Evolutionary conservation across 2,329 filamentous ascomycete species (phyloP).

Genomic region (Fusarium sp.): DNA sequence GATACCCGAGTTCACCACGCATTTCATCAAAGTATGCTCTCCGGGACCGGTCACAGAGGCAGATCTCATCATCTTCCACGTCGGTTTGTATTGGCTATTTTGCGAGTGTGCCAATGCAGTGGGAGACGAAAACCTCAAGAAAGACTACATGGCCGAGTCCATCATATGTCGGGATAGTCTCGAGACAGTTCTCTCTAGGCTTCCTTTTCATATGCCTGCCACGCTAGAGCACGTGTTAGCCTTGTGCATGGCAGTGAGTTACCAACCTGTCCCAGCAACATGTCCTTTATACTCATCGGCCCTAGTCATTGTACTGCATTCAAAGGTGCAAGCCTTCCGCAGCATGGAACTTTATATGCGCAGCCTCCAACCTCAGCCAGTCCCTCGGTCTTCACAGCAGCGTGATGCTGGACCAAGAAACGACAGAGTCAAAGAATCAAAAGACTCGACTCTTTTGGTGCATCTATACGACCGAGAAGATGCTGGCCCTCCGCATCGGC

Average conservation of each 20-base stretch:
- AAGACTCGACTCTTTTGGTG: slow-evolving; percentile 42
- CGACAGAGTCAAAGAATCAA: slow-evolving; percentile 3
- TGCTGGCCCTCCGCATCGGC: slow-evolving; percentile 41
- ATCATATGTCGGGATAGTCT: slow-evolving; percentile 32
- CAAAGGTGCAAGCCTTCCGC: slow-evolving; percentile 32
- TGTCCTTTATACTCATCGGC: not conserved
- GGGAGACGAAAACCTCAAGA: not conserved
- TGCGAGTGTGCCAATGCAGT: not conserved
- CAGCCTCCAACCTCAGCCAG: slow-evolving; percentile 34
- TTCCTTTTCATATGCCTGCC: slow-evolving; percentile 32
- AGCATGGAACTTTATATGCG: slow-evolving; percentile 38
- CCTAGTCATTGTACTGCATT: slow-evolving; percentile 28
- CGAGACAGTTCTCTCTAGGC: slow-evolving; percentile 35
- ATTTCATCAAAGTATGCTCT: not conserved
- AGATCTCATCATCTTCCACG: not conserved
- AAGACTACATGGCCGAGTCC: slow-evolving; percentile 7
- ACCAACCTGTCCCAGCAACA: not conserved
- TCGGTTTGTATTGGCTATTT: not conserved
- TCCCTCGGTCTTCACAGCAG: slow-evolving; percentile 37
- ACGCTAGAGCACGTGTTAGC: slow-evolving; percentile 31
- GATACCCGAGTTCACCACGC: not conserved
- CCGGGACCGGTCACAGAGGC: not conserved
- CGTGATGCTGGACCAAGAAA: slow-evolving; percentile 15
- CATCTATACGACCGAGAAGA: slow-evolving; percentile 42
- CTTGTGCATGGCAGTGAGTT: slow-evolving; percentile 33